Conservation (phyloP, 2,329 filamentous ascomycete genomes). For the Colletotrichum sp. region DNA sequence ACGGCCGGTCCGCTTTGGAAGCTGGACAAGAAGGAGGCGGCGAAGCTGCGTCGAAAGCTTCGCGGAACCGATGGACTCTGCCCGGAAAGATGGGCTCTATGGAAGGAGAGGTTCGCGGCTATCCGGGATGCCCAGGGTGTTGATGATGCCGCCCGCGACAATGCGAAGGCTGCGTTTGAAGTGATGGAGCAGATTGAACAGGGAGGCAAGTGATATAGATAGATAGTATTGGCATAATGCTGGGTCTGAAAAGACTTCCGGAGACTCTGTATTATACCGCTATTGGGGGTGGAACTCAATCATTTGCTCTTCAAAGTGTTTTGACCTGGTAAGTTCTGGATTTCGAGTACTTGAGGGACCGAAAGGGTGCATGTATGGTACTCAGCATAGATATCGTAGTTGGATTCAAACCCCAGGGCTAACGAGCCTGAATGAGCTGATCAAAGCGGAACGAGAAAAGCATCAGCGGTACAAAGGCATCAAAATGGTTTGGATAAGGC, state of each 20-base stretch:
- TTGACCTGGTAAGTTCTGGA: fast-evolving
- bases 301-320: neutral
- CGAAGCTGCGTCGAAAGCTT: neutral
- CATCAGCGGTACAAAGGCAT: neutral
- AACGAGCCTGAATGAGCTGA: too few species aligned
- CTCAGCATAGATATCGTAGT: too few species aligned
- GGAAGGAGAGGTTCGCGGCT: neutral
- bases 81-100: neutral
- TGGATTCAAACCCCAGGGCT: too few species aligned
- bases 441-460: too few species aligned
- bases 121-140: neutral
- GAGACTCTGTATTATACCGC: fast-evolving
- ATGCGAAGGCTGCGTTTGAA: neutral
- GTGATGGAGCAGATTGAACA: neutral
- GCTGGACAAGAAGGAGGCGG: neutral
- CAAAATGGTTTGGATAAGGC: too few species aligned
- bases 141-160: neutral
- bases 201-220: neutral
- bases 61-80: neutral
- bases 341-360: too few species aligned
- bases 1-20: neutral
- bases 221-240: neutral
- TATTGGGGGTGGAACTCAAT: neutral
- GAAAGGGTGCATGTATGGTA: too few species aligned
- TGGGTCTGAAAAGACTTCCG: neutral